Conservation (phyloP, 2,329 filamentous ascomycete genomes). For the Zarea fungicola region DNA sequence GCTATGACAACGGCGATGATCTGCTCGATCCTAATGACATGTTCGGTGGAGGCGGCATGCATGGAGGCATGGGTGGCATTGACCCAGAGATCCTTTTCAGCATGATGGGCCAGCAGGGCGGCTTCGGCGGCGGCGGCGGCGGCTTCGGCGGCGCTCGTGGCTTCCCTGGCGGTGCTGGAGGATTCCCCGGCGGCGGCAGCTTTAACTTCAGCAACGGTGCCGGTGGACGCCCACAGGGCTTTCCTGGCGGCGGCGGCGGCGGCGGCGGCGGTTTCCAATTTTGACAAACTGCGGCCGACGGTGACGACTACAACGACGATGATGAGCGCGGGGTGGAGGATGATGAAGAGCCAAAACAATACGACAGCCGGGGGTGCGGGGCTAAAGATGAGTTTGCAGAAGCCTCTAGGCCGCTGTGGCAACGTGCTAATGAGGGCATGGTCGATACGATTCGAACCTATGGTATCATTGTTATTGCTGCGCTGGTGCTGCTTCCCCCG, state of each 20-base stretch:
- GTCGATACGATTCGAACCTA: slow-evolving; percentile 38
- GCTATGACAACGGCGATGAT: slow-evolving; percentile 91
- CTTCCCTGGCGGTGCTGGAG: slow-evolving; percentile 41
- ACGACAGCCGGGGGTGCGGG: neutral
- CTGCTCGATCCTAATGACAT: slow-evolving; percentile 83
- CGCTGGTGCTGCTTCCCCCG: slow-evolving; percentile 42
- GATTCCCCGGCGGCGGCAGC: slow-evolving; percentile 44
- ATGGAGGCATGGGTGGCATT: slow-evolving; percentile 62
- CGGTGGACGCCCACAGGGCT: slow-evolving; percentile 48
- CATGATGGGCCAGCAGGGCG: slow-evolving; percentile 69
- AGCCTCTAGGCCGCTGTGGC: slow-evolving; percentile 19
- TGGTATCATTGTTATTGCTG: slow-evolving; percentile 38
- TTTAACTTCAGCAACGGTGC: slow-evolving; percentile 35
- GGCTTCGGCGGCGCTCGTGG: slow-evolving; percentile 45
- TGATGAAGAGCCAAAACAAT: slow-evolving; percentile 20
- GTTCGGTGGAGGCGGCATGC: slow-evolving; percentile 66
- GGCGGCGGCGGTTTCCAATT: slow-evolving; percentile 37
- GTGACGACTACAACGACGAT: slow-evolving; percentile 19
- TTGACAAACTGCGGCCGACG: slow-evolving; percentile 44
- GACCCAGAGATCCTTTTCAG: slow-evolving; percentile 75
- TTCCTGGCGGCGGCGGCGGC: slow-evolving; percentile 51
- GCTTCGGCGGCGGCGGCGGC: slow-evolving; percentile 48
- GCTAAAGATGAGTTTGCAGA: neutral
- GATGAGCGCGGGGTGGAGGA: slow-evolving; percentile 19
- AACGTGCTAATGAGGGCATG: slow-evolving; percentile 30